These are phyloP conservation scores for Coemansia aciculifera DNA, from an alignment of 192 early-diverging fungal species.

Conservation along the genomic window DNA sequence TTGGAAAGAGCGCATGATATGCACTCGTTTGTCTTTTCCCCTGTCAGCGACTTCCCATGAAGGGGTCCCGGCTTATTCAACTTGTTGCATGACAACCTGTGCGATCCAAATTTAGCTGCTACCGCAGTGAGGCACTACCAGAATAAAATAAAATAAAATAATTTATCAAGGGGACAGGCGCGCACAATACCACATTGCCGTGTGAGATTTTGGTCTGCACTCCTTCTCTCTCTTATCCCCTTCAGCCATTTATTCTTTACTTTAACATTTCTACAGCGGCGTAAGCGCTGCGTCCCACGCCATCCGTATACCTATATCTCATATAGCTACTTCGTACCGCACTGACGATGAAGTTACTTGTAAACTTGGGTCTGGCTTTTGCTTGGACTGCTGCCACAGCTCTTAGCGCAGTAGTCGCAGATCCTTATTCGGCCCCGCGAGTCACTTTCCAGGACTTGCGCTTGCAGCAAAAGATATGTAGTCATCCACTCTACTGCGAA, in stretches of 20 bases:
- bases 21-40: not conserved
- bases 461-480: constrained; percentile 46
- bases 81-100: not conserved
- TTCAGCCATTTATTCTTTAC: constrained; percentile 6
- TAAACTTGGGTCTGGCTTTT: not conserved
- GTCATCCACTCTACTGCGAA: constrained; percentile 68
- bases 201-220: not conserved
- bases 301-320: not conserved
- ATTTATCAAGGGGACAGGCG: not conserved
- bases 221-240: not conserved
- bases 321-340: not conserved
- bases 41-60: constrained; percentile 4
- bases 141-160: not conserved
- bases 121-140: not conserved
- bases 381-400: not conserved
- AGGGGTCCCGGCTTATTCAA: not conserved
- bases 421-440: constrained; percentile 11
- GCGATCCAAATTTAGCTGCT: constrained; percentile 4
- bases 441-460: constrained; percentile 17
- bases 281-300: not conserved
- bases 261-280: not conserved
- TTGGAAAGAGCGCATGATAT: not conserved
- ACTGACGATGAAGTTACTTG: not conserved
- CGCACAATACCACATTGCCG: constrained; percentile 1
- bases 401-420: not conserved